phyloP scores from a whole-genome alignment of 352 stramenopile genomes.

The Pythium aristosporum region DNA sequence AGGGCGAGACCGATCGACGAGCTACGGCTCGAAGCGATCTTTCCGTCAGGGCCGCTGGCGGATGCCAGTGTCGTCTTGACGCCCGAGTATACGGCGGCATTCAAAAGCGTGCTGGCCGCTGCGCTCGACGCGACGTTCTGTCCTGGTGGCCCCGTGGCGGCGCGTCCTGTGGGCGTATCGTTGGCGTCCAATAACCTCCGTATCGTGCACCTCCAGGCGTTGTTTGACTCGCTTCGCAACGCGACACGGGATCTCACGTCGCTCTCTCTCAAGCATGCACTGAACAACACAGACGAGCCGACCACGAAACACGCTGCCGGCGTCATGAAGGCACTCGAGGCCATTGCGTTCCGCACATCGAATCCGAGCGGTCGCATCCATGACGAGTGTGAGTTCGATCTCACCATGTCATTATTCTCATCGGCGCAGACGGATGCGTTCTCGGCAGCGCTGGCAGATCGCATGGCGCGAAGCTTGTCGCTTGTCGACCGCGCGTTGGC shows the following conservation, averaged over 20 bases:
- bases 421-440: background rate
- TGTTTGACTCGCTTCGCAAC: constrained; percentile 10
- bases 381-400: constrained; percentile 14
- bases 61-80: constrained; percentile 1
- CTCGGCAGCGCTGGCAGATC: background rate
- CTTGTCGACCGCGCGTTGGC: constrained; percentile 4
- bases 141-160: background rate
- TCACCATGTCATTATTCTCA: background rate
- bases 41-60: constrained; percentile 12
- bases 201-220: constrained; percentile 4
- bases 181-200: constrained; percentile 11
- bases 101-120: constrained; percentile 16
- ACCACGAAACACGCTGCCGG: background rate
- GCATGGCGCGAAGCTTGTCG: background rate
- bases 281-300: background rate
- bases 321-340: constrained; percentile 11
- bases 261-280: constrained; percentile 13
- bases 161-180: constrained; percentile 1
- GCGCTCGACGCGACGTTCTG: constrained; percentile 4
- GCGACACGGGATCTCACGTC: constrained; percentile 11
- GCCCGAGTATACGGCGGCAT: constrained; percentile 10
- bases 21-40: constrained; percentile 17
- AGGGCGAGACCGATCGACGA: constrained; percentile 12
- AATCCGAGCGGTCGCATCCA: background rate
- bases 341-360: constrained; percentile 11